These are phyloP conservation scores for Phanerodontia chrysosporium DNA, from an alignment of 768 basidiomycete species.

Conservation along the genomic window DNA sequence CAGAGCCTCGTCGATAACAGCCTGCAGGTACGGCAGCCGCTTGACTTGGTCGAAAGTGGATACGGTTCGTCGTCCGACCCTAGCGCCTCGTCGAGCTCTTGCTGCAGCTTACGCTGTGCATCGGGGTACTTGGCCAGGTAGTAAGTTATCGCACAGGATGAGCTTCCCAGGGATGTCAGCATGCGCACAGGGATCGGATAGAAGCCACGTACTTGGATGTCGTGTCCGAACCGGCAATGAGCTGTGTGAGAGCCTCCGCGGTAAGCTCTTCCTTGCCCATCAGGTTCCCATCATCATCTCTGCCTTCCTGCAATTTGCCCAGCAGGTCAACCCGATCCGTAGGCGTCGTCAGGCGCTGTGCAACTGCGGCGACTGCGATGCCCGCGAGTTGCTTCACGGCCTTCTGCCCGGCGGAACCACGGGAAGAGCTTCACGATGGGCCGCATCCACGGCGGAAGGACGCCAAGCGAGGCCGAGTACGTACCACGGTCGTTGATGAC, in stretches of 20 bases:
- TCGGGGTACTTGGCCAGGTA: conserved; percentile 67
- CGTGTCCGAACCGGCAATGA: conserved; percentile 89
- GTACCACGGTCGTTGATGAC: conserved; percentile 89
- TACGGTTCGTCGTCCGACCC: conserved; percentile 58
- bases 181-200: conserved; percentile 4
- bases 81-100: conserved; percentile 63
- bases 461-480: conserved; percentile 80
- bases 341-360: conserved; percentile 60
- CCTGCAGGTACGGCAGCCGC: conserved; percentile 72
- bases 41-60: conserved; percentile 68
- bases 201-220: conserved; percentile 85
- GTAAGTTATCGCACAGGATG: conserved; percentile 86
- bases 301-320: conserved; percentile 72
- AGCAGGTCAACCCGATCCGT: conserved; percentile 78
- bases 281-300: conserved; percentile 74
- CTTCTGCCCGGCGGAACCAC: conserved; percentile 66
- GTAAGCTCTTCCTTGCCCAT: conserved; percentile 84
- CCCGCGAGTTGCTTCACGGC: conserved; percentile 75
- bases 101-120: conserved; percentile 67
- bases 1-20: conserved; percentile 83
- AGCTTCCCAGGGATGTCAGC: conserved; percentile 40
- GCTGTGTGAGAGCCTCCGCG: conserved; percentile 80
- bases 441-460: conserved; percentile 67
- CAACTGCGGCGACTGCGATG: conserved; percentile 62
- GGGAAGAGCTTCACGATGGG: conserved; percentile 61